A percentile compares a stretch with the other conserved stretches of the same genome.
Conservation (phyloP, 1,284 basidiomycete genomes). For the Termitomyces sp. region DNA sequence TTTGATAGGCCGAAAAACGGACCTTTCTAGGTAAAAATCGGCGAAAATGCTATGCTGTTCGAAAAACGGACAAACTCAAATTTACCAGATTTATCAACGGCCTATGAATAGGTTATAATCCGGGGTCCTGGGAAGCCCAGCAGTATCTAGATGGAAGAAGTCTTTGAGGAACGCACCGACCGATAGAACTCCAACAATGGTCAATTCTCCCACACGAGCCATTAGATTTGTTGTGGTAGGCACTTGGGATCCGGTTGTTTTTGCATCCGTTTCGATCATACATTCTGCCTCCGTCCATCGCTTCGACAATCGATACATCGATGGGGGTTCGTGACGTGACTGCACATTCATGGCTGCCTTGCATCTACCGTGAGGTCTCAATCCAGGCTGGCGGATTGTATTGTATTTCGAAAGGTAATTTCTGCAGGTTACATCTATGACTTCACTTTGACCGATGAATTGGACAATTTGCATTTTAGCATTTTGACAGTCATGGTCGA, state of each 20-base stretch:
- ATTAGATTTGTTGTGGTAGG: background rate
- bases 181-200: background rate
- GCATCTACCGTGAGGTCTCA: background rate
- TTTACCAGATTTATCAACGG: background rate
- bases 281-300: constrained; percentile 12
- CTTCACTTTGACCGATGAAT: constrained; percentile 9
- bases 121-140: background rate
- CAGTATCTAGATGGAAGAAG: background rate
- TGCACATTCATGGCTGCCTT: background rate
- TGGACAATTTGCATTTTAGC: constrained; percentile 15
- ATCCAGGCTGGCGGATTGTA: background rate
- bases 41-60: too few relatives aligned
- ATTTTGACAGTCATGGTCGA: constrained; percentile 16
- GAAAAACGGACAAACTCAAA: background rate
- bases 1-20: too few relatives aligned
- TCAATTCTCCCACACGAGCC: background rate
- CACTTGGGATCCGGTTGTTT: background rate
- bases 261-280: constrained; percentile 13
- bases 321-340: constrained; percentile 1
- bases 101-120: background rate
- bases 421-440: background rate
- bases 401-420: background rate
- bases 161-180: background rate
- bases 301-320: constrained; percentile 3
- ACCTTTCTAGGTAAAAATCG: too few relatives aligned